Conservation (phyloP, 2,329 filamentous ascomycete species). For the Trichoderma koningiopsis region DNA sequence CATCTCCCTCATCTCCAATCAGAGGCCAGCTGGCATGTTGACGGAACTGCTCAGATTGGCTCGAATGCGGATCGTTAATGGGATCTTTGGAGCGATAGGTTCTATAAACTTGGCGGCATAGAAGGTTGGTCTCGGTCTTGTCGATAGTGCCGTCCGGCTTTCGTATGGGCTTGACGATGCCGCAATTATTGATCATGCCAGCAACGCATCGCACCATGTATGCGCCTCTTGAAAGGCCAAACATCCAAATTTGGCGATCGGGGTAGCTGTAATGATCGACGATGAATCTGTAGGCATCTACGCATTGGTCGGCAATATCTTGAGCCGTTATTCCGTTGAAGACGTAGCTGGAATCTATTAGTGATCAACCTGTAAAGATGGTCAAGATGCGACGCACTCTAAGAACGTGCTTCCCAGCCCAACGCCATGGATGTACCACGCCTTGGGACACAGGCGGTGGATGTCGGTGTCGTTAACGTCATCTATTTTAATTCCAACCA, state of each 20-base stretch:
- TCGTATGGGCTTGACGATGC: background rate
- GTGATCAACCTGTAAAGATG: background rate
- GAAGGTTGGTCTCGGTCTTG: background rate
- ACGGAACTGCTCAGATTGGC: background rate
- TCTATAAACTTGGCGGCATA: background rate
- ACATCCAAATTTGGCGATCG: background rate
- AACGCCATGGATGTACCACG: background rate
- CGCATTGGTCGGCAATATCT: background rate
- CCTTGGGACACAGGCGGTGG: background rate
- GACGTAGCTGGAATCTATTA: background rate
- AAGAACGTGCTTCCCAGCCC: background rate
- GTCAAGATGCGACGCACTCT: background rate
- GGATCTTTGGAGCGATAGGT: background rate
- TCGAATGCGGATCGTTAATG: background rate
- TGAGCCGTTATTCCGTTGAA: background rate
- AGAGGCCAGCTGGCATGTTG: background rate
- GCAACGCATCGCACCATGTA: background rate
- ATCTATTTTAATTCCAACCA: background rate
- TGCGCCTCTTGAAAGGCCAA: background rate
- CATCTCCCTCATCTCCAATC: background rate
- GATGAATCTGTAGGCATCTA: background rate
- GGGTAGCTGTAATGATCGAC: background rate
- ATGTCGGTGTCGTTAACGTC: background rate
- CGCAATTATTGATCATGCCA: background rate
- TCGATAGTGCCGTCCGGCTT: background rate